Evolutionary conservation across 2,329 filamentous ascomycete species (phyloP), one percentile per base, ranked within the genome.

Genomic region (Xylariaceae sp.): DNA sequence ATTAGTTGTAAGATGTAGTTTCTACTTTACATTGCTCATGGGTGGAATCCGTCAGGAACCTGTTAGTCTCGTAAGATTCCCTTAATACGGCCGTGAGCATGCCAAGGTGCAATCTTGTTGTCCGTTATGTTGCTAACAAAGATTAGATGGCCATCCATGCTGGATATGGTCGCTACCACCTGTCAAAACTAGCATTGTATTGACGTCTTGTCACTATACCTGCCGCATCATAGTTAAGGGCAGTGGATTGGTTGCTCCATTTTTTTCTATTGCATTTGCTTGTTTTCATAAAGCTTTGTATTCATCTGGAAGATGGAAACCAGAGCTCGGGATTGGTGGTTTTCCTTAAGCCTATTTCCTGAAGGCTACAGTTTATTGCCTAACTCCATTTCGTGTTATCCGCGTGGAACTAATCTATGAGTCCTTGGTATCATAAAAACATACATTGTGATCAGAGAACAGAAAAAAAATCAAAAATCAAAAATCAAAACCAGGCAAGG

Each of bases 401-500:
- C 52, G 40, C 40, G 48, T 56, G 42, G 53, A 60, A 63, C 44
- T 41, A 29, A 37, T 39, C 15, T 41, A 33, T 32, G 21, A 23
- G 58, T 61, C 55, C 58, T 50, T 60, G 65, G 66, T 67, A 72
- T 70, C 62, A 68, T 65, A 61, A 55, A 56, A 55, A 50, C 24
- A 33, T 37, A 39, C 32, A n/a, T 27, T 3, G n/a, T n/a, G n/a
- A n/a, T n/a, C n/a, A n/a, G n/a, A n/a, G n/a, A n/a, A n/a, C n/a
- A n/a, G n/a, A n/a, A n/a, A n/a, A n/a, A n/a, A n/a, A n/a, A n/a
- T n/a, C n/a, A n/a, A n/a, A n/a, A n/a, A n/a, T n/a, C n/a, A n/a
- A n/a, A 45, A 18, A 26, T 79, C 76, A 97, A 69, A 97, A 91
- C 92, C 94, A 99, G 21, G 92, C 91, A 70, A 97, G 70, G 20